Percentiles rank a stretch among this genome's conserved stretches.
These are phyloP conservation scores for Iris macrosiphon DNA, from an alignment of 106 monocot species.

Conservation along the genomic window DNA sequence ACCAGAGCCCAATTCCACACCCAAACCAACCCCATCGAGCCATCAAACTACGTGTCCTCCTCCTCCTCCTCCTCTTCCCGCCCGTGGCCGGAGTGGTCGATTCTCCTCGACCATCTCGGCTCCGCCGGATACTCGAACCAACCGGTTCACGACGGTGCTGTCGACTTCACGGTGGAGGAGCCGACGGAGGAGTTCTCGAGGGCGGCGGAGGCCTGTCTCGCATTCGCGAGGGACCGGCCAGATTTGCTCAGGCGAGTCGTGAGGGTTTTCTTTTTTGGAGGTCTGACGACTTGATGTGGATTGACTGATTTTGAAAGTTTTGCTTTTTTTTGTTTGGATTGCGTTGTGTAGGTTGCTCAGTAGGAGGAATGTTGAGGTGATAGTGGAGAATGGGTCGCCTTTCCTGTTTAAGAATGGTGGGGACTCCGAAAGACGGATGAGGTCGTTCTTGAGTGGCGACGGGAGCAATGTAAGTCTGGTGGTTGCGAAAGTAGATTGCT, in stretches of 20 bases:
- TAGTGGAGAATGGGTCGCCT: constrained; percentile 62
- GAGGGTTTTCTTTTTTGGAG: not conserved
- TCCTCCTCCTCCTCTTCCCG: not conserved
- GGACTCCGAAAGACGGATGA: constrained; percentile 46
- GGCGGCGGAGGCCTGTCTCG: constrained; percentile 35
- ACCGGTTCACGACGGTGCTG: constrained; percentile 4
- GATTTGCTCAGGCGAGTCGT: constrained; percentile 49
- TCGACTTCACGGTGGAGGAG: constrained; percentile 19
- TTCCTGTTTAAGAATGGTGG: constrained; percentile 64
- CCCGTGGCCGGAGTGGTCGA: constrained; percentile 68
- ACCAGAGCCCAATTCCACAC: constrained; percentile 15
- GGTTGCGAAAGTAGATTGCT: not conserved
- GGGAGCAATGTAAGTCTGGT: constrained; percentile 41
- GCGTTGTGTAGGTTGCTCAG: constrained; percentile 45
- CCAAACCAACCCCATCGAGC: constrained; percentile 1
- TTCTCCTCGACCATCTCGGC: constrained; percentile 43
- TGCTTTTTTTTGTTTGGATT: constrained; percentile 2
- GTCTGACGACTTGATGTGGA: not conserved
- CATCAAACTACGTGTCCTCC: not conserved
- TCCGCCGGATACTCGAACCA: constrained; percentile 21
- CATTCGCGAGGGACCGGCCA: constrained; percentile 54
- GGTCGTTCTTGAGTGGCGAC: constrained; percentile 30
- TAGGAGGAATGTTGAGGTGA: constrained; percentile 52
- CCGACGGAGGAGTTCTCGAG: constrained; percentile 46
- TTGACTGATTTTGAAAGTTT: not conserved